Evolutionary conservation across 2,329 filamentous ascomycete genomes (phyloP), one percentile per base, ranked within the genome.

Genomic region (Chaetomiaceae sp.): DNA sequence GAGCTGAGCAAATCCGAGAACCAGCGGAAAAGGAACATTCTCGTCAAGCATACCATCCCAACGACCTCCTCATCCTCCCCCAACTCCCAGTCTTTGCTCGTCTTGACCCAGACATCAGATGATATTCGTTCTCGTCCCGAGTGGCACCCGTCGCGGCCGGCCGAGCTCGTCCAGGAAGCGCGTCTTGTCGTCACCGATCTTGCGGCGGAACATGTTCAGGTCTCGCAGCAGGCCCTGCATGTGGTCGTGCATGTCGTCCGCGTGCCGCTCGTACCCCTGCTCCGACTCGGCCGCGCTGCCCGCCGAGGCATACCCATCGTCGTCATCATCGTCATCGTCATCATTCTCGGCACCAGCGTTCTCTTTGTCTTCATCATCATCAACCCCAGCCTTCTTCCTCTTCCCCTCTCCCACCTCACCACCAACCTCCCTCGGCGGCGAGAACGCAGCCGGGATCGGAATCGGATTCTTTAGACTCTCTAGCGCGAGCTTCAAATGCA

Each of bases 401-500:
- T 29, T 56, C 47, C 17, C 57, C 58, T 17, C 7, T 27, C n/a
- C n/a, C n/a, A n/a, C n/a, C n/a, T n/a, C n/a, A n/a, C n/a, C n/a
- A n/a, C n/a, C n/a, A n/a, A n/a, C n/a, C n/a, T n/a, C n/a, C n/a
- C n/a, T n/a, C 9, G 6, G 6, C 5, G 22, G 9, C 22, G 22
- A 5, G 9, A 24, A 24, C 22, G 9, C 22, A 35, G 35, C 11
- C 19, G 30, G 38, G 57, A 29, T 14, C 1, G 88, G 83, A 53
- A 98, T 96, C 0, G 93, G 93, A 61, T 97, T 96, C 71, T 88
- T 91, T 57, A 96, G 68, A 61, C 88, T 90, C 43, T 83, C 81
- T 18, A 97, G 74, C 1, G 89, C 91, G 42, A 98, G 78, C 58
- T 87, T 88, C 41, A 98, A 72, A 66, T 98, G 93, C 49, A 93